phyloP scores from a whole-genome alignment of 176 grass and related monocot species.

The Olyra latifolia region DNA sequence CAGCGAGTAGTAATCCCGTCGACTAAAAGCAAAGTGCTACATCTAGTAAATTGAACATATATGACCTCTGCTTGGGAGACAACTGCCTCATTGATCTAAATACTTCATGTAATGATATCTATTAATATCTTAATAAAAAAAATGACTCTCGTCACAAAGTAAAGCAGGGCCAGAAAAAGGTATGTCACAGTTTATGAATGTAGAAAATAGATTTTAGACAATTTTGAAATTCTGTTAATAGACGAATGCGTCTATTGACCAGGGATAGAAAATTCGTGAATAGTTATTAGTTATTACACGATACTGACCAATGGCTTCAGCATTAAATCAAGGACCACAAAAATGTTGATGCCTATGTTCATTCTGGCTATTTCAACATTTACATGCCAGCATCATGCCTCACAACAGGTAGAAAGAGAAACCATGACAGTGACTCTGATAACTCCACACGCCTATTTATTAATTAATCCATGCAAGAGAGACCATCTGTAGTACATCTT shows the following conservation, averaged over 20 bases:
- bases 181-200: background rate
- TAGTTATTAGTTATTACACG: background rate
- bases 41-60: slow-evolving; percentile 5
- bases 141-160: background rate
- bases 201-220: background rate
- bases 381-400: background rate
- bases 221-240: background rate
- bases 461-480: slow-evolving; percentile 10
- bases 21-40: background rate
- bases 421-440: background rate
- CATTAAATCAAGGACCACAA: background rate
- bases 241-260: background rate
- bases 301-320: background rate
- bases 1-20: background rate
- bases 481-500: background rate
- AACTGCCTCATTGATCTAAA: background rate
- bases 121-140: background rate
- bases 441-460: slow-evolving; percentile 14
- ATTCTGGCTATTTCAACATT: slow-evolving; percentile 4
- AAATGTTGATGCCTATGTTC: background rate
- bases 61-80: background rate
- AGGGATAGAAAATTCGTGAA: background rate
- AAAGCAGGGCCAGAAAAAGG: background rate
- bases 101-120: slow-evolving; percentile 17
- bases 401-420: background rate